Evolutionary conservation across 495 filamentous ascomycete species (phyloP), one percentile per base, ranked within the genome.

Genomic region (Trichoderma reesei): DNA sequence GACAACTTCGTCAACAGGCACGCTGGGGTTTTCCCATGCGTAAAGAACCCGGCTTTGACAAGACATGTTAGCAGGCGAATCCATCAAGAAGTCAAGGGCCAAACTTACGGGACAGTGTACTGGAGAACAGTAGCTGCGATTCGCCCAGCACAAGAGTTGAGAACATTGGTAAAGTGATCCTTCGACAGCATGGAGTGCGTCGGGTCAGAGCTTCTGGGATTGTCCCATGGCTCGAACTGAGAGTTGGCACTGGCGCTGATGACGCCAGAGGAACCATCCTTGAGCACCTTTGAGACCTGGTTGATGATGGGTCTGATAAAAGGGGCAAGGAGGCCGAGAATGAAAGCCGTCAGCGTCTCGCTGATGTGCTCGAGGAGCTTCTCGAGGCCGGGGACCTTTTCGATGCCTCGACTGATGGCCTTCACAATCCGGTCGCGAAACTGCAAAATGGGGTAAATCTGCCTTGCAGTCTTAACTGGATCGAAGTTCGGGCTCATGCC

Each of bases 181-280:
- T 98, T 97, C 64, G 90, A 92, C 6, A 98, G 83, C 76, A 98
- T 85, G 11, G 90, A 94, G 78, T 97, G 94, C 3, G 94, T 98
- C 7, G 94, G 94, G 73, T 98, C 88, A 14, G 89, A 88, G 79
- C 89, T 94, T 60, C 82, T 78, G 6, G 89, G 85, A 72, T 96
- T 87, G 7, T 85, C 90, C 94, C 94, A 97, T 10, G 90, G 90
- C 71, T 93, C 92, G 65, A 87, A 90, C 75, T 98, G 94, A 69
- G 91, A 89, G 41, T 89, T 84, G 16, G 88, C 90, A 59, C 88
- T 90, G 33, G 92, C 83, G 66, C 83, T 84, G 59, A 98, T 86
- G 56, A 98, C 86, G 4, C 84, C 79, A 0, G 89, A 84, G 26
- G 91, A 96, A 14, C 93, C 92, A 4, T 85, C 78, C 73, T 97